Percentiles rank a stretch among this genome's conserved stretches.
phyloP scores from a whole-genome alignment of 2,329 filamentous ascomycete species.

The Didymosphaeria variabile region DNA sequence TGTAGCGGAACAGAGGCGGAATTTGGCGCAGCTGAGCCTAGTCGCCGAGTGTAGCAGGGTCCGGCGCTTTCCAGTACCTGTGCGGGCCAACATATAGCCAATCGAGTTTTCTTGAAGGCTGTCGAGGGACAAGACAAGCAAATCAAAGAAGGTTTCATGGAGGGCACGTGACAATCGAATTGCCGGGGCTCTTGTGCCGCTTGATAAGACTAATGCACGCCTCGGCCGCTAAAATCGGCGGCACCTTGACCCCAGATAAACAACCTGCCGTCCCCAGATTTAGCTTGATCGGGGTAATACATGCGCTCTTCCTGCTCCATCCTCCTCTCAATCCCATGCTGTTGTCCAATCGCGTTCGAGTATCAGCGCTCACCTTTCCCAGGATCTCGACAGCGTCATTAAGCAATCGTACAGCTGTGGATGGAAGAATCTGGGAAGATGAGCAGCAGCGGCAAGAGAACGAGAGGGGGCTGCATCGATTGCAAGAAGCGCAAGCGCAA shows the following conservation, averaged over 20 bases:
- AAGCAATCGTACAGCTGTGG: not conserved
- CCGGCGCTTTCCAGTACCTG: too few species aligned
- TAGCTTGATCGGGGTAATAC: not conserved
- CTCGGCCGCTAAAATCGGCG: not conserved
- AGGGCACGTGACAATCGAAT: not conserved
- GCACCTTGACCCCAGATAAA: not conserved
- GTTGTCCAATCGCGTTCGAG: too few species aligned
- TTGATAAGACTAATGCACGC: conserved; percentile 1
- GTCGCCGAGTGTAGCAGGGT: too few species aligned
- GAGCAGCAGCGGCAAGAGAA: not conserved
- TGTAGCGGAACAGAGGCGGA: too few species aligned
- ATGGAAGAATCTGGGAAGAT: not conserved
- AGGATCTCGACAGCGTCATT: too few species aligned
- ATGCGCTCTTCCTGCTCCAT: not conserved
- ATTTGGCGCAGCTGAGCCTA: too few species aligned
- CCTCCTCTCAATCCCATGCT: not conserved
- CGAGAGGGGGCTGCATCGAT: not conserved
- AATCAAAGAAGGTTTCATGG: not conserved
- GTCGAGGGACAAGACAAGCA: not conserved
- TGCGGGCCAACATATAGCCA: too few species aligned
- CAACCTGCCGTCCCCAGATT: not conserved
- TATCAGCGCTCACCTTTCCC: too few species aligned
- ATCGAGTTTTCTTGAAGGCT: not conserved
- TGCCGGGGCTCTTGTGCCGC: not conserved
- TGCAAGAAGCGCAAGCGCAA: conserved; percentile 4